Evolutionary conservation across 805 yeast genomes (phyloP).

Genomic region (Scheffersomyces ergatensis): DNA sequence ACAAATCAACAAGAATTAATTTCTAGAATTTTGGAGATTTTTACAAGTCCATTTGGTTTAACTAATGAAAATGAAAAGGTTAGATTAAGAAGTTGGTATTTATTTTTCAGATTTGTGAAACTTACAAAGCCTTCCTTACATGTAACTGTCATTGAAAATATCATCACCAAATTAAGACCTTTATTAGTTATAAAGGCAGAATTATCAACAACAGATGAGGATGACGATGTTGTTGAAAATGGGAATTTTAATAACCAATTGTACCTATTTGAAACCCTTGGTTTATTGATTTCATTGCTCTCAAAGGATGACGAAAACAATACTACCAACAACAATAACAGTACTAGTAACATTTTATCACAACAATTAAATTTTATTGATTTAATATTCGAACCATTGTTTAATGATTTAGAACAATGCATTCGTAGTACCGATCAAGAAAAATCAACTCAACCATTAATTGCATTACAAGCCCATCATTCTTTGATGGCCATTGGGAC

Average conservation of each 20-base stretch:
- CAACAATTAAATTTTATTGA: constrained; percentile 52
- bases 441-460: constrained; percentile 33
- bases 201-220: constrained; percentile 54
- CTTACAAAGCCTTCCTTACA: constrained; percentile 62
- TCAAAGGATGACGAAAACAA: constrained; percentile 9
- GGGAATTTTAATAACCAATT: constrained; percentile 74
- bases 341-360: constrained; percentile 13
- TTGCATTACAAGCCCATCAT: constrained; percentile 79
- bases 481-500: constrained; percentile 87
- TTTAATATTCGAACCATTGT: constrained; percentile 70
- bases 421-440: constrained; percentile 31
- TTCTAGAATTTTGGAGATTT: constrained; percentile 66
- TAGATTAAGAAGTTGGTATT: constrained; percentile 84
- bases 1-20: constrained; percentile 42
- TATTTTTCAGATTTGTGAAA: constrained; percentile 79
- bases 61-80: constrained; percentile 74
- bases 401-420: constrained; percentile 65
- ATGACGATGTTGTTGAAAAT: constrained; percentile 42
- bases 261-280: constrained; percentile 82
- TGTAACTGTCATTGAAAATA: constrained; percentile 43
- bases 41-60: constrained; percentile 78
- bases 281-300: constrained; percentile 60
- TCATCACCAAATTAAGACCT: constrained; percentile 60
- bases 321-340: no score
- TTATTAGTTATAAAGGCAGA: constrained; percentile 64